phyloP scores from a whole-genome alignment of 208 protist genomes.

The Porcisia hertigi region DNA sequence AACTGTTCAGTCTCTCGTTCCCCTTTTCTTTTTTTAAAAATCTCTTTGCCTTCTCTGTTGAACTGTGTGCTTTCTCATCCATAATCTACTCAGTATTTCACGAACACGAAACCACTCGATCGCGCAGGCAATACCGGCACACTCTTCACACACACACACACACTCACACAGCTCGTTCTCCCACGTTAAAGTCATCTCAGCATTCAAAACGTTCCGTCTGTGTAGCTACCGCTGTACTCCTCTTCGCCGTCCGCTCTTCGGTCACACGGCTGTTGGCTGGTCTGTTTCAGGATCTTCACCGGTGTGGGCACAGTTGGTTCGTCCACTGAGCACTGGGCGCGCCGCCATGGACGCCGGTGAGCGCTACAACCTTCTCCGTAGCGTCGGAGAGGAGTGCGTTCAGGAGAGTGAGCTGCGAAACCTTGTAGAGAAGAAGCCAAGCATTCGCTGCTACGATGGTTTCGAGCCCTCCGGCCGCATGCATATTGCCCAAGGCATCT shows the following conservation, averaged over 20 bases:
- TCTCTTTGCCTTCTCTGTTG: no score
- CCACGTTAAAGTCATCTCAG: not conserved
- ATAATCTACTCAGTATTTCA: no score
- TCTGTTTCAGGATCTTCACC: not conserved
- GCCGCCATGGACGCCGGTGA: conserved; percentile 46
- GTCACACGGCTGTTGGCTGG: not conserved
- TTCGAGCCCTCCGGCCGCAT: conserved; percentile 99
- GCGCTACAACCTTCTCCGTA: conserved; percentile 83
- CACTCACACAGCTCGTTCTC: not conserved
- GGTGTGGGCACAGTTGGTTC: not conserved
- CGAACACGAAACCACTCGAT: no score
- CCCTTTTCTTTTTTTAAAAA: no score
- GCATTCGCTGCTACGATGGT: conserved; percentile 97
- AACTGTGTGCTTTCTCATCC: no score
- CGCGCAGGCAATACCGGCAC: not conserved
- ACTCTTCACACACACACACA: not conserved
- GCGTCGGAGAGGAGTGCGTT: conserved; percentile 97
- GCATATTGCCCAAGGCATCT: conserved; percentile 99
- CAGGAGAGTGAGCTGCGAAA: conserved; percentile 91
- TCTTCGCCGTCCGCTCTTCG: conserved; percentile 15
- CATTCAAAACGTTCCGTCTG: conserved; percentile 25
- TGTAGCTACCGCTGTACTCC: conserved; percentile 2
- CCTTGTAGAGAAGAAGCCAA: conserved; percentile 93
- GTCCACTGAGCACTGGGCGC: not conserved
- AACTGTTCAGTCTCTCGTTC: no score